Percentiles rank a stretch among this genome's conserved stretches.
Conservation (phyloP, 2,329 filamentous ascomycete species). For the Neopestalotiopsis sp. region DNA sequence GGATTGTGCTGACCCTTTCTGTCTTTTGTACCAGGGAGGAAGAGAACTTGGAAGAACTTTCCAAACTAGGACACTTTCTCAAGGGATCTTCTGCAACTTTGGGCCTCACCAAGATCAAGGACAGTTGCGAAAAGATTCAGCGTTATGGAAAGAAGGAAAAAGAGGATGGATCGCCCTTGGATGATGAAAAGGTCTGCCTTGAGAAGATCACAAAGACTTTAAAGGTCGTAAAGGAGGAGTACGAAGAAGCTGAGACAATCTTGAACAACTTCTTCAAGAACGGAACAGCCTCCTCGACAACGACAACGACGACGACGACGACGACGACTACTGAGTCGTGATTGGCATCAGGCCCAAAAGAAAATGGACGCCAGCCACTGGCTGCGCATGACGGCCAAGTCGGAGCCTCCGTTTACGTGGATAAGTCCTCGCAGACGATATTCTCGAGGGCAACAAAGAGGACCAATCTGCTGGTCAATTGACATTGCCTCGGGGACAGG, state of each 20-base stretch:
- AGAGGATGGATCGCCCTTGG: conserved; percentile 71
- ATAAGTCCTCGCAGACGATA: neutral
- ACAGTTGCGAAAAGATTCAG: conserved; percentile 96
- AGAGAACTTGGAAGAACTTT: conserved; percentile 75
- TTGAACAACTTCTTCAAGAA: conserved; percentile 71
- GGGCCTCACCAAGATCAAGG: conserved; percentile 87
- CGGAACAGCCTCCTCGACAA: conserved; percentile 22
- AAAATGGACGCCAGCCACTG: neutral
- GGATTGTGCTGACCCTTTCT: conserved; percentile 19
- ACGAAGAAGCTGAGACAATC: conserved; percentile 71
- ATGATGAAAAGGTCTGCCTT: conserved; percentile 71
- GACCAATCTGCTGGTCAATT: neutral
- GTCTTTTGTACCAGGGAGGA: conserved; percentile 56
- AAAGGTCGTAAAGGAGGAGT: conserved; percentile 75
- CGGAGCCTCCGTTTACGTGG: neutral
- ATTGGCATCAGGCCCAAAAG: neutral
- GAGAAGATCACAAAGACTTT: conserved; percentile 74
- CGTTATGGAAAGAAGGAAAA: conserved; percentile 86
- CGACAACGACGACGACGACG: neutral
- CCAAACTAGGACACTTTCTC: conserved; percentile 88
- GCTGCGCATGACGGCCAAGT: neutral
- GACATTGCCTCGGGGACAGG: neutral
- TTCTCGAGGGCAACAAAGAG: neutral
- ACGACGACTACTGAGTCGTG: neutral
- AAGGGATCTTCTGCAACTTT: conserved; percentile 97